These are phyloP conservation scores for Parachaetomium inaequale DNA, from an alignment of 495 filamentous ascomycete species.

Conservation along the genomic window DNA sequence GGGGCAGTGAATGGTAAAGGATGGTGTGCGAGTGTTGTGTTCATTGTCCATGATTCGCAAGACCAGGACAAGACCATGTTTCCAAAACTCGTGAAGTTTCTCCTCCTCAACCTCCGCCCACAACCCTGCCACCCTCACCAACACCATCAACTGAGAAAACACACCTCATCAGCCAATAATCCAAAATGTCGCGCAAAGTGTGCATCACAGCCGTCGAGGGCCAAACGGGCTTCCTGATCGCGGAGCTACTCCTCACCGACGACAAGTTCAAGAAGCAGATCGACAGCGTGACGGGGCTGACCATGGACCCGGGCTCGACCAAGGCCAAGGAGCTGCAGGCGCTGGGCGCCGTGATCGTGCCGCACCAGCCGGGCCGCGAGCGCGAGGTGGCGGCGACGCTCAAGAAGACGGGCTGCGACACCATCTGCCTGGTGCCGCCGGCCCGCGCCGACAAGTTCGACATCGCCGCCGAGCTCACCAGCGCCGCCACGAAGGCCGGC, in stretches of 20 bases:
- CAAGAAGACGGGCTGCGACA: slow-evolving; percentile 45
- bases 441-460: slow-evolving; percentile 47
- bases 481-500: slow-evolving; percentile 48
- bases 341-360: slow-evolving; percentile 50
- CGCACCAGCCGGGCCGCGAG: slow-evolving; percentile 43
- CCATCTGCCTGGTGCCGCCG: slow-evolving; percentile 54
- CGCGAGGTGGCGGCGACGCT: slow-evolving; percentile 39
- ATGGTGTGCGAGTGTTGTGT: too few relatives aligned
- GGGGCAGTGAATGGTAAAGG: too few relatives aligned
- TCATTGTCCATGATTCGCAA: too few relatives aligned
- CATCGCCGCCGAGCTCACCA: slow-evolving; percentile 47
- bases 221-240: slow-evolving; percentile 54
- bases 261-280: slow-evolving; percentile 42
- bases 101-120: too few relatives aligned
- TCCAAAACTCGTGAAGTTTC: too few relatives aligned
- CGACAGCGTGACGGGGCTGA: slow-evolving; percentile 39
- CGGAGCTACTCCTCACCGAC: slow-evolving; percentile 50
- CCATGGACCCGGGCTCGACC: slow-evolving; percentile 44
- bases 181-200: slow-evolving; percentile 46
- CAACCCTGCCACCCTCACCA: too few relatives aligned
- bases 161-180: too few relatives aligned
- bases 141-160: too few relatives aligned
- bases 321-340: slow-evolving; percentile 53
- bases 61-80: too few relatives aligned
- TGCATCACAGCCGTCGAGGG: slow-evolving; percentile 53